A percentile compares a stretch with the other conserved stretches of the same genome.
Evolutionary conservation across 1,284 basidiomycete genomes (phyloP).

Genomic region (Boletus smithii): DNA sequence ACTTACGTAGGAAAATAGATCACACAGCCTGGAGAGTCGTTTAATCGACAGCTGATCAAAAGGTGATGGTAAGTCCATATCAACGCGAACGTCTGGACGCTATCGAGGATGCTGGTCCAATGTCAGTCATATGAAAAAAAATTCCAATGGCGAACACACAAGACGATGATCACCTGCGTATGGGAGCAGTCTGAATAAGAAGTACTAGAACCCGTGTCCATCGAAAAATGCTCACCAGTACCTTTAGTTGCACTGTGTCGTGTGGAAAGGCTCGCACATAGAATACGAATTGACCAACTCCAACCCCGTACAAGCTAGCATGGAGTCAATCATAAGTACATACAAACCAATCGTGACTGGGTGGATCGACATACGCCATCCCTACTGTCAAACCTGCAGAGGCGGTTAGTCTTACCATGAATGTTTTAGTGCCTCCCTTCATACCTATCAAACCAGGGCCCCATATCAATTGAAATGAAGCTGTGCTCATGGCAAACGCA

Average conservation of each 20-base stretch:
- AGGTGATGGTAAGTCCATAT: not conserved
- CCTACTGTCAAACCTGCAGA: conserved; percentile 9
- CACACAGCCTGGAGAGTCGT: not conserved
- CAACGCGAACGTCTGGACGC: conserved; percentile 2
- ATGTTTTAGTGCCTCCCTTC: not conserved
- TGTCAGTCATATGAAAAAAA: conserved; percentile 3
- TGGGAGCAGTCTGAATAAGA: not conserved
- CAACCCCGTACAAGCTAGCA: conserved; percentile 19
- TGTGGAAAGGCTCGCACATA: conserved; percentile 20
- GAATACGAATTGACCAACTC: conserved; percentile 15
- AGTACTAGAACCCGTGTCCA: not conserved
- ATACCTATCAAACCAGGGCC: conserved; percentile 15
- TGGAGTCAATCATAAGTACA: not conserved
- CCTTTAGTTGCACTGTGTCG: conserved; percentile 11
- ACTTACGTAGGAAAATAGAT: conserved; percentile 16
- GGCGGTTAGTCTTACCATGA: not conserved
- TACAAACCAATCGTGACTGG: not conserved
- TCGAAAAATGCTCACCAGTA: conserved; percentile 6
- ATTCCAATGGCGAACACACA: conserved; percentile 12
- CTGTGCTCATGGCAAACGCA: conserved; percentile 1
- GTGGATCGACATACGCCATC: conserved; percentile 5
- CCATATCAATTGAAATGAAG: not conserved
- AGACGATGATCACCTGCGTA: conserved; percentile 10
- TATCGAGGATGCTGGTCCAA: conserved; percentile 11
- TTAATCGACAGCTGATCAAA: conserved; percentile 11